phyloP scores from a whole-genome alignment of 768 basidiomycete genomes.

The Lactarius deliciosus region DNA sequence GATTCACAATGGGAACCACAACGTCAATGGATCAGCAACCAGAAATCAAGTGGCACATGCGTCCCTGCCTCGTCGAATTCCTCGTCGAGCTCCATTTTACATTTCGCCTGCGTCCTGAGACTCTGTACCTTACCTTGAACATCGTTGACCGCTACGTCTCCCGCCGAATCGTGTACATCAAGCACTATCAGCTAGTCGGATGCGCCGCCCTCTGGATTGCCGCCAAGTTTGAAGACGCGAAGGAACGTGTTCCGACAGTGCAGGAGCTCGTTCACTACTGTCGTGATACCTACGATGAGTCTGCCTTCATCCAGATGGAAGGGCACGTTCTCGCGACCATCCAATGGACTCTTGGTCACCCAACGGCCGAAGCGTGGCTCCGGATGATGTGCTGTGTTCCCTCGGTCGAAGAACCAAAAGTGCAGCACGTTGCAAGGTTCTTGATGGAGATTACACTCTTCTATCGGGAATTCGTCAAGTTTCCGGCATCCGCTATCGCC shows the following conservation, averaged over 20 bases:
- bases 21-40: constrained; percentile 99
- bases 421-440: constrained; percentile 95
- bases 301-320: constrained; percentile 99
- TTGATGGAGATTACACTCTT: constrained; percentile 99
- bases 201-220: constrained; percentile 99
- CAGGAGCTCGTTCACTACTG: constrained; percentile 94
- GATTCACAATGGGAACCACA: constrained; percentile 84
- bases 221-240: constrained; percentile 98
- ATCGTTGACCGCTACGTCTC: constrained; percentile 99
- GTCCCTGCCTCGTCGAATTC: constrained; percentile 97
- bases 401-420: constrained; percentile 78
- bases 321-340: constrained; percentile 95
- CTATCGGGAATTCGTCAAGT: constrained; percentile 91
- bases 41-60: constrained; percentile 99
- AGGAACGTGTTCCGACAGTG: constrained; percentile 95
- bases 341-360: constrained; percentile 95
- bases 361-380: constrained; percentile 97
- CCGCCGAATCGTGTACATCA: constrained; percentile 96
- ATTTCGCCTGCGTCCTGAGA: constrained; percentile 96
- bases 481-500: constrained; percentile 83
- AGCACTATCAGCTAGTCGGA: constrained; percentile 98
- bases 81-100: constrained; percentile 98
- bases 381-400: constrained; percentile 77
- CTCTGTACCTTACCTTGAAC: constrained; percentile 96
- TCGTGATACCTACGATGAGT: constrained; percentile 94